Percentiles rank a stretch among this genome's conserved stretches.
phyloP scores from a whole-genome alignment of 257 asterid species.

The Solanum ahanhuiri region DNA sequence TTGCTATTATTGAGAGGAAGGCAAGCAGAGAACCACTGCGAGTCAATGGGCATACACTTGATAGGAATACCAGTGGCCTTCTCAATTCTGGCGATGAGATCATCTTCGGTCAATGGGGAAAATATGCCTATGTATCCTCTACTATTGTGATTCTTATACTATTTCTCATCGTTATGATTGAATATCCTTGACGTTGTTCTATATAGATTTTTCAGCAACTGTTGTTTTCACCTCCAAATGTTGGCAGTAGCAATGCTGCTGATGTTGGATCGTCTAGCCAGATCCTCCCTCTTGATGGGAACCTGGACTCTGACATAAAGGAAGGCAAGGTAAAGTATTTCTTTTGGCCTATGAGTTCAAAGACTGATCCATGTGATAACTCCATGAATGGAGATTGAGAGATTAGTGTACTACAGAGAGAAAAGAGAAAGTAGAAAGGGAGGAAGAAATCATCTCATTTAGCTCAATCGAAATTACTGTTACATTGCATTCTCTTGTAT shows the following conservation, averaged over 20 bases:
- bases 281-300: slow-evolving; percentile 37
- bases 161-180: neutral
- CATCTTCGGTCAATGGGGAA: slow-evolving; percentile 55
- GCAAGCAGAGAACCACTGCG: slow-evolving; percentile 54
- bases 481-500: neutral
- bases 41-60: slow-evolving; percentile 58
- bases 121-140: slow-evolving; percentile 76
- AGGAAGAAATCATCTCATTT: neutral
- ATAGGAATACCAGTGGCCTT: slow-evolving; percentile 30
- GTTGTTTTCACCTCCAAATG: slow-evolving; percentile 37
- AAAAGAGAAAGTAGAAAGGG: neutral
- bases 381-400: neutral
- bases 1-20: slow-evolving; percentile 58
- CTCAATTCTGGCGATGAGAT: slow-evolving; percentile 77
- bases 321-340: slow-evolving; percentile 28
- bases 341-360: neutral
- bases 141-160: neutral
- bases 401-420: neutral
- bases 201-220: slow-evolving; percentile 65
- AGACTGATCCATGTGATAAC: neutral
- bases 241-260: slow-evolving; percentile 35
- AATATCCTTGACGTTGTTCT: slow-evolving; percentile 32
- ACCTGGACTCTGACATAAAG: slow-evolving; percentile 37
- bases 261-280: slow-evolving; percentile 40
- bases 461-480: neutral